A percentile compares a stretch with the other conserved stretches of the same genome.
Evolutionary conservation across 169 alveolate species (phyloP).

Genomic region (Eimeria mitis): DNA sequence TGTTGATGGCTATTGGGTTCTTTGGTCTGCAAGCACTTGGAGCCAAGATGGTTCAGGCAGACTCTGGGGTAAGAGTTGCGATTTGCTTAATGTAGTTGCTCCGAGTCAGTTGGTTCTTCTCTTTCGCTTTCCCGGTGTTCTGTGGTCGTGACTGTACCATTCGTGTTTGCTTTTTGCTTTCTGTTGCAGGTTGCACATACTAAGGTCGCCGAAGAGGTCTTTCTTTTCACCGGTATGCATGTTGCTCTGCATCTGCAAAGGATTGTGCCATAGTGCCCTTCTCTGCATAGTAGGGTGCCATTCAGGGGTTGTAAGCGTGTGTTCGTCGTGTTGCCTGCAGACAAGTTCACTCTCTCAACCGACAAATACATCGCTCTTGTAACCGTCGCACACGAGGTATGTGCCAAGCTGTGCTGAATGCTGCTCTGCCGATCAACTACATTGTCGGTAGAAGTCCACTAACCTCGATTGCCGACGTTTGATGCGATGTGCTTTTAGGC

Average conservation of each 20-base stretch:
- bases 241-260: no score
- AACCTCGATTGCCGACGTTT: not conserved
- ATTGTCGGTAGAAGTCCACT: not conserved
- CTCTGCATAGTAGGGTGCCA: no score
- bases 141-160: not conserved
- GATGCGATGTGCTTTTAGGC: not conserved
- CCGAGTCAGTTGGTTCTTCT: not conserved
- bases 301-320: no score
- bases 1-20: not conserved
- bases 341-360: constrained; percentile 22
- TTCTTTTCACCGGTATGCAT: not conserved
- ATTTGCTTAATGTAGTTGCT: not conserved
- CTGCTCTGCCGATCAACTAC: not conserved
- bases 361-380: not conserved
- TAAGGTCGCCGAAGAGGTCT: not conserved
- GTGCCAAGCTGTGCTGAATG: not conserved
- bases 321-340: constrained; percentile 4
- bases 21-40: constrained; percentile 17
- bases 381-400: not conserved
- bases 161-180: not conserved
- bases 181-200: not conserved
- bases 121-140: not conserved
- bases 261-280: not conserved
- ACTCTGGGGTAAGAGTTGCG: not conserved
- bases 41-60: not conserved